Conservation (phyloP, 176 grass and related monocot genomes). For the Zoysia japonica region DNA sequence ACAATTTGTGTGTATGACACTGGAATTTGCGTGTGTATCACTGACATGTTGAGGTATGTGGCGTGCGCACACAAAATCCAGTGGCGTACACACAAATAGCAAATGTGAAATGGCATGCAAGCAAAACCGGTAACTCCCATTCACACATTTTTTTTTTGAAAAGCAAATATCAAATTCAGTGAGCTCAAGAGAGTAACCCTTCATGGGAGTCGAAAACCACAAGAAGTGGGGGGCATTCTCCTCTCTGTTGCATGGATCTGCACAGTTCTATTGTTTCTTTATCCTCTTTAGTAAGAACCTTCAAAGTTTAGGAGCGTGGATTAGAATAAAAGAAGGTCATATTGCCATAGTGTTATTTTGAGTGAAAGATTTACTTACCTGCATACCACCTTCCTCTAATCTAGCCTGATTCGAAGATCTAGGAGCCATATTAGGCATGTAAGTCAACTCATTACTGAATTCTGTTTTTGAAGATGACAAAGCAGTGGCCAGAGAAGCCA, state of each 20-base stretch:
- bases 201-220: conserved; percentile 74
- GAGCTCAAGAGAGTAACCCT: conserved; percentile 61
- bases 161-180: conserved; percentile 2
- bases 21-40: background rate
- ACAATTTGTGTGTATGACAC: background rate
- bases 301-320: conserved; percentile 24
- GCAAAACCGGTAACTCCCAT: background rate
- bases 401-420: conserved; percentile 64
- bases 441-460: conserved; percentile 78
- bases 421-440: conserved; percentile 62
- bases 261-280: conserved; percentile 80
- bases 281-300: conserved; percentile 77
- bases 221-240: conserved; percentile 82
- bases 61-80: background rate
- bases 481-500: conserved; percentile 84
- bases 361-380: conserved; percentile 48
- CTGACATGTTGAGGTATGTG: background rate
- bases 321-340: conserved; percentile 16
- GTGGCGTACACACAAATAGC: background rate
- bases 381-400: conserved; percentile 83
- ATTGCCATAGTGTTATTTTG: background rate
- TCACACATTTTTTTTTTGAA: background rate
- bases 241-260: conserved; percentile 70
- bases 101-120: background rate
- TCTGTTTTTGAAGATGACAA: conserved; percentile 63